Evolutionary conservation across 169 alveolate species (phyloP).

Genomic region (Cystoisospora suis): DNA sequence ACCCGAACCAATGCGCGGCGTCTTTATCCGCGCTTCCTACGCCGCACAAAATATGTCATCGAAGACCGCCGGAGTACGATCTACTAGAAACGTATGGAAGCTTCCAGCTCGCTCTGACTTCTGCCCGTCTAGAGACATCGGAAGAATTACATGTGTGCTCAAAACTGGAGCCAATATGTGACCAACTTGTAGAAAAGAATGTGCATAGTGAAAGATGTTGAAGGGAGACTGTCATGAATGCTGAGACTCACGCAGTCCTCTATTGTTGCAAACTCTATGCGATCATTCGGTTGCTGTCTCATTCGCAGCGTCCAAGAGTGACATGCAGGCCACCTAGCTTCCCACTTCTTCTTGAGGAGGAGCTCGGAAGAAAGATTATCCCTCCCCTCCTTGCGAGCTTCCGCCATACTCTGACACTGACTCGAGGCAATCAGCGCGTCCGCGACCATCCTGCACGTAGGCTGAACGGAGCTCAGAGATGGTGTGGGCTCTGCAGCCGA

Average conservation of each 20-base stretch:
- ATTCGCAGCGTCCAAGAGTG: constrained; percentile 8
- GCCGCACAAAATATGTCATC: too few species aligned
- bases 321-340: background rate
- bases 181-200: background rate
- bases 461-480: background rate
- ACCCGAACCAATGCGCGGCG: too few species aligned
- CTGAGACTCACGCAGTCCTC: background rate
- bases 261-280: background rate
- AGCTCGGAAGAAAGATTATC: background rate
- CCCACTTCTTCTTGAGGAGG: background rate
- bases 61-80: too few species aligned
- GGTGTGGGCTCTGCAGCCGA: background rate
- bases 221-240: background rate
- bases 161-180: background rate
- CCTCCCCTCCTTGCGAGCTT: background rate
- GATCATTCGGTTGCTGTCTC: background rate
- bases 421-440: background rate
- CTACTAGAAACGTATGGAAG: too few species aligned
- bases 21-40: too few species aligned
- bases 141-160: background rate
- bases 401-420: background rate
- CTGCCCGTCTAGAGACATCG: background rate
- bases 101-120: background rate
- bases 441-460: background rate
- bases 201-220: too few species aligned